Base-by-base conservation (phyloP, 257 asterid species). In the Nicotiana noctiflora region DNA sequence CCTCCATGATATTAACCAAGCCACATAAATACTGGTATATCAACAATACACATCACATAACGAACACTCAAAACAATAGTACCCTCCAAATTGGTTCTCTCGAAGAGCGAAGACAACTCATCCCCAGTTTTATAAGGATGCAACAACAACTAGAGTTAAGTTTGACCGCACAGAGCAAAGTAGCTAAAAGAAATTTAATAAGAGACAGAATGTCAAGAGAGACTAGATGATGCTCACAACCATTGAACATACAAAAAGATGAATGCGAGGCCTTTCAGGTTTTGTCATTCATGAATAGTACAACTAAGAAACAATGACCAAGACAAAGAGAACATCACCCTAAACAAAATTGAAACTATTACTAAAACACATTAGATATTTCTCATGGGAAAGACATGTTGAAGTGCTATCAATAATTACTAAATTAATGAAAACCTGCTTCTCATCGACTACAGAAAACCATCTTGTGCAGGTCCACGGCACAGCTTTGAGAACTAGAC, bases 401-500 rank as follows among this genome's bases (percentile, higher is more conserved):
- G 80, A 51, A 79, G 76, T 31, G 75, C 70, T 62, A 78, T 80
- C 74, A 81, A 65, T 63, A 84, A 74, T 65, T 34, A 83, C 82
- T 63, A 83, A 76, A 40, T 40, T 40, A 40, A 62, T 82, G 67
- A 79, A 88, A 64, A 79, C 65, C 52, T 75, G 82, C 17, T 55
- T 60, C 67, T 56, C 80, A 52, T 82, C 49, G 32, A 78, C 84
- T 25, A 44, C 76, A 21, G 56, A 61, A 66, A 77, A 76, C 59
- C 61, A 75, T 55, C 72, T 62, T 59, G 65, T 53, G 81, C 84
- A 60, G 65, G 65, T 57, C 86, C 44, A 79, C 8, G 53, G 59
- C 63, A 57, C 61, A 63, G 79, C 56, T 23, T 52, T 65, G 66
- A 65, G 13, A 52, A 68, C 86, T 88, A 93, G 81, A 95, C 96